Percentiles rank a stretch among this genome's conserved stretches.
Conservation (phyloP, 257 asterid species). For the Salvia rosmarinus region DNA sequence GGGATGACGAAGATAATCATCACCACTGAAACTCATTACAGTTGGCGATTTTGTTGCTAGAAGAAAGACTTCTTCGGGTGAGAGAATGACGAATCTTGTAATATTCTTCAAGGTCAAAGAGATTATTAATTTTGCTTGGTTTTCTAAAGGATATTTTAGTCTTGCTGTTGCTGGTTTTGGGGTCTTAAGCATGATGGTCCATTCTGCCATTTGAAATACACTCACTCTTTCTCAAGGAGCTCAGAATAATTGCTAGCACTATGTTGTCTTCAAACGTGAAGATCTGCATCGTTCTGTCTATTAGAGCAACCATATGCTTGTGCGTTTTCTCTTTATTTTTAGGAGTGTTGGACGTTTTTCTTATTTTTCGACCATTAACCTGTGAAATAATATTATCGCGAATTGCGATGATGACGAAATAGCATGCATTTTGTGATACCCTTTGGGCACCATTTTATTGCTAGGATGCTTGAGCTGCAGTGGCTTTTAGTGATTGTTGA, state of each 20-base stretch:
- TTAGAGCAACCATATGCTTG: neutral
- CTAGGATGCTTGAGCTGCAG: neutral
- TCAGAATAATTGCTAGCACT: constrained; percentile 53
- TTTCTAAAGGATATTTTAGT: constrained; percentile 43
- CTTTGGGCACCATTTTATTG: neutral
- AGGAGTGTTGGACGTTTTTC: neutral
- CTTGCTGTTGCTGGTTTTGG: constrained; percentile 46
- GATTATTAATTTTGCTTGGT: constrained; percentile 40
- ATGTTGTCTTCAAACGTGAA: constrained; percentile 29
- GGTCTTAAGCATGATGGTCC: constrained; percentile 30
- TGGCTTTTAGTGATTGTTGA: too few relatives aligned
- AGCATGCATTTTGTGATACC: neutral
- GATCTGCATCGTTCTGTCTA: neutral
- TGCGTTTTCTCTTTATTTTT: neutral
- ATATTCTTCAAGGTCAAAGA: constrained; percentile 55
- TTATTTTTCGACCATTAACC: neutral
- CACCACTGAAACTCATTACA: constrained; percentile 50
- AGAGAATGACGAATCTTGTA: constrained; percentile 43
- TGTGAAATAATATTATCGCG: neutral
- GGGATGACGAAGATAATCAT: constrained; percentile 51
- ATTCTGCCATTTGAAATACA: constrained; percentile 40
- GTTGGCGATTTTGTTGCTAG: constrained; percentile 47
- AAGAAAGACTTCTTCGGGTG: constrained; percentile 43
- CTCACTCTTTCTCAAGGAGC: constrained; percentile 36
- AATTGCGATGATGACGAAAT: neutral